Evolutionary conservation across 345 rosid species (phyloP).

Genomic region (Arabidopsis arenosa): DNA sequence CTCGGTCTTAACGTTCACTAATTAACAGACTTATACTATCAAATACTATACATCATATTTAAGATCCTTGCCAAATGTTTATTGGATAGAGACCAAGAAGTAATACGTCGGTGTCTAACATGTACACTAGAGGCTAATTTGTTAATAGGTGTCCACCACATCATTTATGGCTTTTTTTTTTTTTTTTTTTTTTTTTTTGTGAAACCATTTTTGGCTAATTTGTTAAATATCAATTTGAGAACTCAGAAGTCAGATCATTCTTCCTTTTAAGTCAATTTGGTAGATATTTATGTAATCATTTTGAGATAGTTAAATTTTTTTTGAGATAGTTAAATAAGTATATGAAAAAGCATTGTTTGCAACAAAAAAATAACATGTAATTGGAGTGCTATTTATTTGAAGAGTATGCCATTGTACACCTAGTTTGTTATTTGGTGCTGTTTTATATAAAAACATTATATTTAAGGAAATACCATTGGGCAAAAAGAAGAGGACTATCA

Average conservation of each 20-base stretch:
- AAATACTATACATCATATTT: not conserved
- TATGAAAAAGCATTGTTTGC: not conserved
- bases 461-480: not conserved
- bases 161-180: not conserved
- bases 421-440: not conserved
- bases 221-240: constrained; percentile 1
- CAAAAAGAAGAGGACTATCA: not conserved
- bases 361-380: not conserved
- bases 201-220: constrained; percentile 1
- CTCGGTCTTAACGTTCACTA: not conserved
- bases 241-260: constrained; percentile 5
- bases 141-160: not conserved
- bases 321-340: not conserved
- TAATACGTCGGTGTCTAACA: not conserved
- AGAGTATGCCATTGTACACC: not conserved
- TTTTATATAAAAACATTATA: not conserved
- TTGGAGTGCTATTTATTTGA: not conserved
- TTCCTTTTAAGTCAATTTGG: not conserved
- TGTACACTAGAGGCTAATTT: not conserved
- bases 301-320: no score
- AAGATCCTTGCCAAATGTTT: not conserved
- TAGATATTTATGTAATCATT: not conserved
- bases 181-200: no score
- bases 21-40: constrained; percentile 6
- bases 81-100: not conserved